These are phyloP conservation scores for Microsporum canis DNA, from an alignment of 2,329 filamentous ascomycete genomes.

Conservation along the genomic window DNA sequence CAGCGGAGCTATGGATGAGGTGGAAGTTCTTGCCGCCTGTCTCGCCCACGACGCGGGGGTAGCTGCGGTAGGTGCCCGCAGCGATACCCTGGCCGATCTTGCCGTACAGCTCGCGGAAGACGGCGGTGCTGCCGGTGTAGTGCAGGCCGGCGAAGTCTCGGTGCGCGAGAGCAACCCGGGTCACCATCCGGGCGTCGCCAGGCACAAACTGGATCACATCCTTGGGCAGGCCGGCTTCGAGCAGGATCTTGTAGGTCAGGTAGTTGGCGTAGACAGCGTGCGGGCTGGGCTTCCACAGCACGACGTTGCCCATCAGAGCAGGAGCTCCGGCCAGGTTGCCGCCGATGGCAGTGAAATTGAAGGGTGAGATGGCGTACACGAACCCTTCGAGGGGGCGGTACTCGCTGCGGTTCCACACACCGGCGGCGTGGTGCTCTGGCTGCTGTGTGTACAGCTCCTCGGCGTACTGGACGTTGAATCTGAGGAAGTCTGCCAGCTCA, in stretches of 20 bases:
- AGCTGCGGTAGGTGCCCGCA: conserved; percentile 69
- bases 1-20: conserved; percentile 64
- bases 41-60: conserved; percentile 81
- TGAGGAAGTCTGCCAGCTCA: conserved; percentile 80
- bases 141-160: conserved; percentile 79
- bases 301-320: conserved; percentile 84
- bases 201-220: conserved; percentile 91
- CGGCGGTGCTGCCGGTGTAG: conserved; percentile 84
- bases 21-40: conserved; percentile 94
- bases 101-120: conserved; percentile 82
- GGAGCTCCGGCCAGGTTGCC: conserved; percentile 76
- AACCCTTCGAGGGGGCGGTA: conserved; percentile 87
- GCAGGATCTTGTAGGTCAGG: conserved; percentile 77
- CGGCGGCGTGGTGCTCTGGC: conserved; percentile 67
- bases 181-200: conserved; percentile 75
- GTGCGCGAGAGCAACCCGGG: conserved; percentile 63
- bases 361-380: conserved; percentile 86
- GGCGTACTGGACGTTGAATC: conserved; percentile 85
- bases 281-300: conserved; percentile 90
- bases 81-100: conserved; percentile 73
- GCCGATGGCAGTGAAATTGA: conserved; percentile 95
- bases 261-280: conserved; percentile 81
- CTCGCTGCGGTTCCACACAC: conserved; percentile 86
- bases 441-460: conserved; percentile 84
- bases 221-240: conserved; percentile 79